Evolutionary conservation across 208 protist genomes (phyloP), one percentile per base, ranked within the genome.

Genomic region (Trypanosoma lewisi): DNA sequence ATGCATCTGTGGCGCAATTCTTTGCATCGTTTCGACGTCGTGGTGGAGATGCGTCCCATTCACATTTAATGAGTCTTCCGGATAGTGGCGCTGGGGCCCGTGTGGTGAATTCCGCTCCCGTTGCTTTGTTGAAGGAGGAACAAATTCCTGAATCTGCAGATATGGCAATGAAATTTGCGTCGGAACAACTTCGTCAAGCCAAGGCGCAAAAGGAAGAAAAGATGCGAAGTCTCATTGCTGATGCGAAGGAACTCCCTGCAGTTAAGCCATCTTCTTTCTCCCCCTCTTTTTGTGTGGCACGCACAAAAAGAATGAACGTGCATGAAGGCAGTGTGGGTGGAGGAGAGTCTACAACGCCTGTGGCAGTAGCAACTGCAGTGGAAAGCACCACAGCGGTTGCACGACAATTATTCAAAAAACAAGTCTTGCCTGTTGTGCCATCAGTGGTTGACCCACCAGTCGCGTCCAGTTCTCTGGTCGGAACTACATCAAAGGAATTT

Each of bases 401-500:
- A 25, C 41, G 41, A 31, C 51, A 37, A 17, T 2, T 39, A 30
- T 75, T 70, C 23, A 60, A 45, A 34, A 70, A 71, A 27, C 67
- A 79, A 21, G 49, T 59, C 6, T 16, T 68, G n/a, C 51, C 59
- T 34, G 31, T 8, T 17, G 19, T 58, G 31, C 21, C 42, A 19
- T 11, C 42, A 19, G n/a, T n/a, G n/a, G 0, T 58, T 27, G 14
- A 36, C 28, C 4, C 28, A 11, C 48, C 17, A 7, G 41, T 48
- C 49, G 30, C 61, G 5, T 31, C 19, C 17, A 58, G 45, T 14
- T 27, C 61, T 2, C 14, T 61, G 1, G 28, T 89, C 6, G 89
- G 83, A 16, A 42, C 67, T 9, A 83, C 74, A 2, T 90, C 89
- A 9, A 82, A 78, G 56, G 85, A 96, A 63, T 93, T 93, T 70